Evolutionary conservation across 83 land plant species (phyloP), one percentile per base, ranked within the genome.

Genomic region (Larix sibirica): DNA sequence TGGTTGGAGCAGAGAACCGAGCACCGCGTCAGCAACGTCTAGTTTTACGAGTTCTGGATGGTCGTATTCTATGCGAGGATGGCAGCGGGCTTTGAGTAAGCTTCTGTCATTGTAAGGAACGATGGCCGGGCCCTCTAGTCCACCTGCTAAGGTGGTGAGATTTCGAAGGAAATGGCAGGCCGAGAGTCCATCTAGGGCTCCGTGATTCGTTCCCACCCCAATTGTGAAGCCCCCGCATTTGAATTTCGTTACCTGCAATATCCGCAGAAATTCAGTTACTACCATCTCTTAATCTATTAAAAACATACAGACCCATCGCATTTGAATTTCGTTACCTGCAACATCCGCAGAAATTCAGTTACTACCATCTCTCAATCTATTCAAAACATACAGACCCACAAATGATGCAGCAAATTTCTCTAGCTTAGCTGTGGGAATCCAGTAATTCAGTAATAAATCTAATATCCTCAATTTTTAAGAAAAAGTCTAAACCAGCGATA

Each of bases 201-300:
- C 13, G 85, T 90, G 91, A 78, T 69, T 87, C 54, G 38, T 85
- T 42, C 61, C 36, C 20, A 87, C 9, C n/a, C 91, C 90, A 33
- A 90, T 74, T 24, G 85, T 65, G 68, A 87, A 85, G 3, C 85
- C 90, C 8, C 91, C 91, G 61, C 91, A 90, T 38, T 83, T 85
- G 81, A 90, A 85, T 17, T 78, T 63, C n/a, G 91, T 90, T 69
- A 88, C 85, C 90, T 88, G 40, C 9, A 36, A 0, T n/a, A 63
- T 0, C 8, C 8, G 9, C 8, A 8, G 50, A 44, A 44, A 6
- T 44, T 44, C 50, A 6, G 10, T 44, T 6, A 44, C 6, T 6
- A 8, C 36, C 36, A 33, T 33, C 36, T 33, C 36, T 33, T 1
- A 33, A 33, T 33, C 36, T 33, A 33, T 33, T 33, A 0, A 33